Percentiles rank a stretch among this genome's conserved stretches.
phyloP scores from a whole-genome alignment of 2,329 filamentous ascomycete species.

The Cytospora paraplurivora region DNA sequence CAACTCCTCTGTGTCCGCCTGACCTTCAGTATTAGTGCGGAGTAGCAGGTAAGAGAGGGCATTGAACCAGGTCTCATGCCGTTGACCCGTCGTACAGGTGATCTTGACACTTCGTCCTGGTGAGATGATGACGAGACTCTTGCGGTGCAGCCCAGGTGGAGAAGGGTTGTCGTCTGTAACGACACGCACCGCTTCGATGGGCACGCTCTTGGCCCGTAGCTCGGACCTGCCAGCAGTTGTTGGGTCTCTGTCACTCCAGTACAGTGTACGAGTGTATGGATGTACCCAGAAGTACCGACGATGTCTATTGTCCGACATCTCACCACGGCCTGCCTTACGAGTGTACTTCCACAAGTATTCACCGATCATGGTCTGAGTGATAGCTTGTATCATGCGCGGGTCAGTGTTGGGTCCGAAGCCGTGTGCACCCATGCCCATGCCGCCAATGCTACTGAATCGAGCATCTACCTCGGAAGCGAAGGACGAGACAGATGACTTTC shows the following conservation, averaged over 20 bases:
- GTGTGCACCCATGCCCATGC: slow-evolving; percentile 51
- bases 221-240: slow-evolving; percentile 75
- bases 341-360: slow-evolving; percentile 99
- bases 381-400: slow-evolving; percentile 97
- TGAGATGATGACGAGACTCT: slow-evolving; percentile 88
- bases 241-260: slow-evolving; percentile 94
- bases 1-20: slow-evolving; percentile 62
- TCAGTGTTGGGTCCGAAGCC: slow-evolving; percentile 77
- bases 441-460: slow-evolving; percentile 70
- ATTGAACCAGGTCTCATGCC: slow-evolving; percentile 99
- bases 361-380: slow-evolving; percentile 99
- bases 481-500: slow-evolving; percentile 87
- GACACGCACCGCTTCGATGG: slow-evolving; percentile 89
- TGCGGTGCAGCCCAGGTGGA: slow-evolving; percentile 90
- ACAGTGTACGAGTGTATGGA: slow-evolving; percentile 92
- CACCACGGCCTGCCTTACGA: slow-evolving; percentile 84
- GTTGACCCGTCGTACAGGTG: slow-evolving; percentile 87
- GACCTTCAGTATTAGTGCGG: slow-evolving; percentile 68
- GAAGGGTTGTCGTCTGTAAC: slow-evolving; percentile 93
- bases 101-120: slow-evolving; percentile 90
- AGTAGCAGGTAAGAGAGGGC: slow-evolving; percentile 90
- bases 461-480: slow-evolving; percentile 93
- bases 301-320: slow-evolving; percentile 87
- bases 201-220: slow-evolving; percentile 81
- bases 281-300: slow-evolving; percentile 99